These are phyloP conservation scores for Ophiobolus disseminans DNA, from an alignment of 2,329 filamentous ascomycete genomes.

Conservation along the genomic window DNA sequence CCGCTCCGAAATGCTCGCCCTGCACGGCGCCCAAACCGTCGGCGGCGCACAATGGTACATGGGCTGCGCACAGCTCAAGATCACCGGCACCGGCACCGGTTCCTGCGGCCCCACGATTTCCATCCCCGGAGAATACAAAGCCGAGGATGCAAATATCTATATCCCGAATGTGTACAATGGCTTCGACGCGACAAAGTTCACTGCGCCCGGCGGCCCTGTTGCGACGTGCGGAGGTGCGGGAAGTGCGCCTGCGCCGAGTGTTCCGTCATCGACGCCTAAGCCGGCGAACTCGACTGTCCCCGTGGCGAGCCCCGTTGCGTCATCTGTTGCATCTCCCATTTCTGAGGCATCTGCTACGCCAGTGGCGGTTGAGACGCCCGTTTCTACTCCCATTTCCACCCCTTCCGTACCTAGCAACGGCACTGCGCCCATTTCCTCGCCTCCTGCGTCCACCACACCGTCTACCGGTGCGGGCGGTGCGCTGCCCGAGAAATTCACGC, in stretches of 20 bases:
- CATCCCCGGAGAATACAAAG: constrained; percentile 51
- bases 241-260: constrained; percentile 13
- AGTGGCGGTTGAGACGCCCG: no score
- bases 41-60: constrained; percentile 56
- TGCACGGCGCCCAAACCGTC: constrained; percentile 49
- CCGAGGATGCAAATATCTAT: constrained; percentile 43
- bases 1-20: constrained; percentile 16
- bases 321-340: constrained; percentile 5
- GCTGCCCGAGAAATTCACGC: constrained; percentile 32
- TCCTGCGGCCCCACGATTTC: constrained; percentile 48
- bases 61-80: constrained; percentile 52
- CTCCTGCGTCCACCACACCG: no score
- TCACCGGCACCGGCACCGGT: constrained; percentile 49
- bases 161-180: constrained; percentile 48
- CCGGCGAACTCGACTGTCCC: constrained; percentile 19
- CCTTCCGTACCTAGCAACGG: no score
- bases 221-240: constrained; percentile 35
- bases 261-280: constrained; percentile 11
- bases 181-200: constrained; percentile 38
- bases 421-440: no score
- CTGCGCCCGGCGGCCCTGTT: constrained; percentile 38
- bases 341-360: constrained; percentile 7
- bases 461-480: constrained; percentile 34
- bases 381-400: no score
- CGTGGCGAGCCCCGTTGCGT: constrained; percentile 10